Base-by-base conservation (phyloP, 352 stramenopile species). In the Globisporangium nunn region DNA sequence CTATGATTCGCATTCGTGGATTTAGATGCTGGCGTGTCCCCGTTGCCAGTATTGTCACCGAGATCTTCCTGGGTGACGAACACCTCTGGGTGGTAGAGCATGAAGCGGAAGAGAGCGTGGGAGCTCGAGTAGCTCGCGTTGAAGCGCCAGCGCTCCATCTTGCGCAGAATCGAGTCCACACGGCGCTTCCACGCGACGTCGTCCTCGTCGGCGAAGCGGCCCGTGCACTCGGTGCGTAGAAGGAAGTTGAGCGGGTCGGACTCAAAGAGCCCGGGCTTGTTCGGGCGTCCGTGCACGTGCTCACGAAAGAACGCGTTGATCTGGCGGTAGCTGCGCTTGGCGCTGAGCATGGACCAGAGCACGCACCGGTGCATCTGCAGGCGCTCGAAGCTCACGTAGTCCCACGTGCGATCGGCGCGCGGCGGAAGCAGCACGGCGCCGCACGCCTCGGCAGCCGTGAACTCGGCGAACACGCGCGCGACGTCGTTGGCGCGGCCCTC, bases 161-260 rank as follows among this genome's bases (percentile, higher is more conserved):
- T 56, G 30, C 47, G 50, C 7, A 90, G 62, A 14, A 90, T 65
- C 50, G 56, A 66, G 53, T 81, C 64, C 28, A 87, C 55, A n/a
- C 79, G 73, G 29, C 56, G 54, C 35, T 64, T 63, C 33, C 69
- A 45, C 43, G 60, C 70, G 3, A 62, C 50, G 17, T 71, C 60
- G 41, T 68, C 54, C 52, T 81, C 68, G 40, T 67, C 58, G n/a
- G 59, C 61, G 28, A 77, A 66, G 53, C 61, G 71, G 17, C 62
- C 66, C 10, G 67, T 85, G 61, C 77, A 90, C 63, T 90, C 79
- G 49, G 82, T 67, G 47, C 68, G 65, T 63, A 90, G 40, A 31
- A 90, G 45, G 31, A 88, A 90, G 58, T 87, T 90, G 35, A 87
- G 65, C 23, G 76, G 37, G 37, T 90, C 79, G 1, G 75, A 70